Evolutionary conservation across 192 early-diverging fungal species (phyloP), one percentile per base, ranked within the genome.

Genomic region (Coemansia sp.): DNA sequence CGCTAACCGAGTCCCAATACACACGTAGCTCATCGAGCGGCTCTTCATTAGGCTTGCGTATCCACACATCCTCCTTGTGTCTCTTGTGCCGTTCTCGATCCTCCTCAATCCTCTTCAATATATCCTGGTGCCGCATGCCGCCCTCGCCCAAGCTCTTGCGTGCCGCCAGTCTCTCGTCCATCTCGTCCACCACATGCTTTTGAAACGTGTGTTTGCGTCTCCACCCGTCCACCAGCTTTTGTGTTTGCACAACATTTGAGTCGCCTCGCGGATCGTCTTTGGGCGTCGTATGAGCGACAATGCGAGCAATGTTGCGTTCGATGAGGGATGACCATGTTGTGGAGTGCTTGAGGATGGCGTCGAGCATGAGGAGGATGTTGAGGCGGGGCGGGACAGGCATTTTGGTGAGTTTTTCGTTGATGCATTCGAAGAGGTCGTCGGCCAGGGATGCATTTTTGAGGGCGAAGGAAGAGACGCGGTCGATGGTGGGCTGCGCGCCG

Each of bases 71-170:
- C 60, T 85, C 84, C 61, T 82, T 82, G 38, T 73, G 64, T 2
- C 75, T 50, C 54, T 85, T 85, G 41, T 85, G 84, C 19, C 81
- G 64, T 54, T 85, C 84, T 15, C 84, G 75, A 41, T 85, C 84
- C 64, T 85, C 84, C 48, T 85, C 84, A 10, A 85, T 85, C 5
- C 81, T 67, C 39, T 69, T 70, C 63, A 83, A 32, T 2, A 85
- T 85, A 32, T 85, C 78, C 57, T 75, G 63, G 37, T 79, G 61
- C 54, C 63, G 62, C 76, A 79, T 75, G 8, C 63, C 70, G 9
- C 71, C 53, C 10, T 76, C 70, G 25, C 58, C 62, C 8, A 48
- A 14, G 17, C 24, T 27, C 7, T 35, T 35, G 6, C 75, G 67
- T 22, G 58, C 63, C 1, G 37, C 65, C 53, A 82, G 39, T 27